Evolutionary conservation across 1,139 yeast genomes (phyloP).

Genomic region (Yamadazyma dushanensis): DNA sequence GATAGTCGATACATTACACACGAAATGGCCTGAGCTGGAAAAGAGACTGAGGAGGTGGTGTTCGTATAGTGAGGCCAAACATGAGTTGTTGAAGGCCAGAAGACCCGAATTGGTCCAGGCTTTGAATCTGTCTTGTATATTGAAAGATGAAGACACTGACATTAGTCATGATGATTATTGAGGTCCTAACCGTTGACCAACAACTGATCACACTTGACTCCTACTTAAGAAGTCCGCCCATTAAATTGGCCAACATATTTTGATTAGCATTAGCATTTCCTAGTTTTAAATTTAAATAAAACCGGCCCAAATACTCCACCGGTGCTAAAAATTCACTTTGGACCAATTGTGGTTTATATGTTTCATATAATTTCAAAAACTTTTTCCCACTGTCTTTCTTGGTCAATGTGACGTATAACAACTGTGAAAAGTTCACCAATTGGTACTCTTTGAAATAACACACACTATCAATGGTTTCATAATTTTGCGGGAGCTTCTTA

Average conservation of each 20-base stretch:
- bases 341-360: slow-evolving; percentile 32
- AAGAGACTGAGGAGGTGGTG: slow-evolving; percentile 75
- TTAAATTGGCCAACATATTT: slow-evolving; percentile 78
- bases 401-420: slow-evolving; percentile 62
- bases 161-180: slow-evolving; percentile 5
- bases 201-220: neutral
- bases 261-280: slow-evolving; percentile 59
- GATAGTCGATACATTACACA: slow-evolving; percentile 54
- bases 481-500: no score
- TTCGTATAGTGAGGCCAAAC: slow-evolving; percentile 67
- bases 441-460: slow-evolving; percentile 30
- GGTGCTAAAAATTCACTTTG: slow-evolving; percentile 37
- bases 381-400: slow-evolving; percentile 55
- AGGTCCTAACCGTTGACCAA: neutral
- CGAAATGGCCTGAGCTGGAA: slow-evolving; percentile 71
- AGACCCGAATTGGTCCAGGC: slow-evolving; percentile 73
- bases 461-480: no score
- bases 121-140: slow-evolving; percentile 52
- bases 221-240: slow-evolving; percentile 79
- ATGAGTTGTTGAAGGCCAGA: slow-evolving; percentile 56
- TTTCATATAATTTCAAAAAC: slow-evolving; percentile 52
- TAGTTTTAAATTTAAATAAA: slow-evolving; percentile 38
- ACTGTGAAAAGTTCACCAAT: slow-evolving; percentile 67
- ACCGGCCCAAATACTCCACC: slow-evolving; percentile 49
- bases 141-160: slow-evolving; percentile 27